Conservation (phyloP, 306 rosid species). For the Rubus parviflorus region DNA sequence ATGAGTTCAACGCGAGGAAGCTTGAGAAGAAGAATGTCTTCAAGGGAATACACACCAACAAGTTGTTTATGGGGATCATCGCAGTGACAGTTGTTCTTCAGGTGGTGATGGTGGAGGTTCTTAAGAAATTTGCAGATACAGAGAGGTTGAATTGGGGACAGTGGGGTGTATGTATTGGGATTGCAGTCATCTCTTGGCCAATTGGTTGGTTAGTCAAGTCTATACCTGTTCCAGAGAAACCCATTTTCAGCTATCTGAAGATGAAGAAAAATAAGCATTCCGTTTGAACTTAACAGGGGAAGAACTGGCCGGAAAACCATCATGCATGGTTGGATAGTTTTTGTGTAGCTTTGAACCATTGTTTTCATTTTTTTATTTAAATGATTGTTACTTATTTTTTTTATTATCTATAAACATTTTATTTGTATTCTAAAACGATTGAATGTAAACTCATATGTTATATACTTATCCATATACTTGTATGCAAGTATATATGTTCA, state of each 20-base stretch:
- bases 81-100: constrained; percentile 34
- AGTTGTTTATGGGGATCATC: constrained; percentile 33
- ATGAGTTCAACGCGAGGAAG: constrained; percentile 43
- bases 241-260: constrained; percentile 23
- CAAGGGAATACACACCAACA: constrained; percentile 38
- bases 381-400: not conserved
- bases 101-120: constrained; percentile 38
- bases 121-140: constrained; percentile 36
- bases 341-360: not conserved
- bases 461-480: not conserved
- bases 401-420: not conserved
- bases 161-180: constrained; percentile 38
- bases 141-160: constrained; percentile 38
- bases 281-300: not conserved
- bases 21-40: constrained; percentile 42
- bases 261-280: not conserved
- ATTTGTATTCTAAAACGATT: not conserved
- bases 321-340: not conserved
- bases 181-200: constrained; percentile 39
- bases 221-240: constrained; percentile 32
- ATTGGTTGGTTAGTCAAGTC: constrained; percentile 35
- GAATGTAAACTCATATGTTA: not conserved
- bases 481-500: not conserved
- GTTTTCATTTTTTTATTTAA: not conserved
- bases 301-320: not conserved